Evolutionary conservation across 2,329 filamentous ascomycete species (phyloP).

Genomic region (Aspergillus fischeri): DNA sequence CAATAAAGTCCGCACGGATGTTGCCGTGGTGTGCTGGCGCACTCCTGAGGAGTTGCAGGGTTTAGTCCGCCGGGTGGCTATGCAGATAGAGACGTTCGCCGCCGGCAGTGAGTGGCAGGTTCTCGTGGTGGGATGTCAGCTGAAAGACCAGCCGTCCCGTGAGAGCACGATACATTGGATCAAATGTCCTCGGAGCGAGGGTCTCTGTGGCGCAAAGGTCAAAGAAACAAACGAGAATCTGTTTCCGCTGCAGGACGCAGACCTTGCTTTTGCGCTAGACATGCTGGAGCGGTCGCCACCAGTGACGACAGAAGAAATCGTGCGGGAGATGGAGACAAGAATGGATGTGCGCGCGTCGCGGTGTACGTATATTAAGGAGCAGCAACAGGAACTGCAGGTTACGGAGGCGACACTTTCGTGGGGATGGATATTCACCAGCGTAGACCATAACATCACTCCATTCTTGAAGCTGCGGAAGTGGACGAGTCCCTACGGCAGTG

Average conservation of each 20-base stretch:
- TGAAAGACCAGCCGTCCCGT: not conserved
- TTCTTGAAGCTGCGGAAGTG: slow-evolving; percentile 1
- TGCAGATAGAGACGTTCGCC: not conserved
- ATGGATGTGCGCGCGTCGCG: not conserved
- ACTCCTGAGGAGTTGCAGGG: not conserved
- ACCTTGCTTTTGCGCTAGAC: not conserved
- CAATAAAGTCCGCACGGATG: not conserved
- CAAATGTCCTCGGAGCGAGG: not conserved
- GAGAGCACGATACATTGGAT: slow-evolving; percentile 1
- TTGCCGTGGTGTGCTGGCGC: not conserved
- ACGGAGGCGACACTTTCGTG: not conserved
- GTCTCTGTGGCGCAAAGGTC: not conserved
- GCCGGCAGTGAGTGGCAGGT: not conserved
- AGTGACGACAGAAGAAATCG: not conserved
- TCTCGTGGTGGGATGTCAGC: not conserved
- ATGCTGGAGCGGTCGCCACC: not conserved
- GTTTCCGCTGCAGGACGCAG: not conserved
- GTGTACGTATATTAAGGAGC: not conserved
- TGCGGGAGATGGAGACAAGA: not conserved
- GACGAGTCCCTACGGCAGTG: slow-evolving; percentile 2
- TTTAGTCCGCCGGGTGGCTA: not conserved
- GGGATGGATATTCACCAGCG: not conserved
- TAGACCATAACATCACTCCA: not conserved
- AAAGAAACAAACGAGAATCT: not conserved
- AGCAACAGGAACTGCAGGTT: not conserved